phyloP scores from a whole-genome alignment of 306 rosid species.

The Cicer bijugum region DNA sequence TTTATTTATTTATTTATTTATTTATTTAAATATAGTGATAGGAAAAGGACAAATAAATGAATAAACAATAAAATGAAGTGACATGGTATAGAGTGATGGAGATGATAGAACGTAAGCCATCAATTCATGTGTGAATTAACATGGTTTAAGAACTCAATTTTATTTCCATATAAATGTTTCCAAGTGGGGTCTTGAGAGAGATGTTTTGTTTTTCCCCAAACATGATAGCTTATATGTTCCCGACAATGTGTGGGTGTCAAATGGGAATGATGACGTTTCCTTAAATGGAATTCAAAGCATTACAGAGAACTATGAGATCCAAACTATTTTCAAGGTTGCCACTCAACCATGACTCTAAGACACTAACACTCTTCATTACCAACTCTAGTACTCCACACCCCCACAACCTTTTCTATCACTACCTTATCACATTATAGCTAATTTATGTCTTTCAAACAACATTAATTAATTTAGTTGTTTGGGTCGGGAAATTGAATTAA shows the following conservation, averaged over 20 bases:
- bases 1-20: too few species aligned
- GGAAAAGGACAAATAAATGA: constrained; percentile 40
- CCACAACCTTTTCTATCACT: constrained; percentile 35
- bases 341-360: constrained; percentile 41
- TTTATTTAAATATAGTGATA: constrained; percentile 10
- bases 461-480: too few species aligned
- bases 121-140: constrained; percentile 51
- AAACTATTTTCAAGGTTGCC: constrained; percentile 52
- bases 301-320: constrained; percentile 53
- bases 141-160: constrained; percentile 52
- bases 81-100: constrained; percentile 47
- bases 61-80: constrained; percentile 14
- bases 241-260: constrained; percentile 75
- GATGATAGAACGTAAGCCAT: constrained; percentile 58
- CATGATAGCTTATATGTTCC: constrained; percentile 82
- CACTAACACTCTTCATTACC: constrained; percentile 38
- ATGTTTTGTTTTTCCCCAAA: constrained; percentile 53
- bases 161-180: constrained; percentile 44
- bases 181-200: constrained; percentile 44
- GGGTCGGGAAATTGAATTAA: too few species aligned
- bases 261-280: constrained; percentile 74
- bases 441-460: too few species aligned
- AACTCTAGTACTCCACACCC: constrained; percentile 3
- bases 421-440: background rate
- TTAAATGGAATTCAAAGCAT: constrained; percentile 55